Conservation (phyloP, 148 eudicot species). For the Fagopyrum esculentum region DNA sequence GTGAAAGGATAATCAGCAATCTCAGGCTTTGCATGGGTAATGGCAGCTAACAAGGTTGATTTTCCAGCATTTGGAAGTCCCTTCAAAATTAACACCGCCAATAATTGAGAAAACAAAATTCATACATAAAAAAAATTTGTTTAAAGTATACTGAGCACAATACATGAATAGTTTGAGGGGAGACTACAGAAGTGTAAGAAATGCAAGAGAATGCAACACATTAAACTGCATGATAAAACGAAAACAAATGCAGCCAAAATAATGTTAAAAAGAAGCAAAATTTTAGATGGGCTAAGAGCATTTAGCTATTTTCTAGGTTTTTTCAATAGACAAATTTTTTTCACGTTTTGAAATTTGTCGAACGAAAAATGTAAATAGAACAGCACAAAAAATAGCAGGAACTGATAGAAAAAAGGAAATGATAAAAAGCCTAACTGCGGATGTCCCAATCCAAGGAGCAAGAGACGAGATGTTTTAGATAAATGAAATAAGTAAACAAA, state of each 20-base stretch:
- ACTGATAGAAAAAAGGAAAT: neutral
- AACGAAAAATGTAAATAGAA: neutral
- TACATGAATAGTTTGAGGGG: neutral
- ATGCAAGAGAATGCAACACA: neutral
- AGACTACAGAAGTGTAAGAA: neutral
- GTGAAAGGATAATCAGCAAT: conserved; percentile 99
- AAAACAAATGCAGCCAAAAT: neutral
- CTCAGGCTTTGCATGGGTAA: conserved; percentile 88
- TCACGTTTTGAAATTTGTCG: neutral
- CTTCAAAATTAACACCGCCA: conserved; percentile 23
- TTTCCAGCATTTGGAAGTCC: conserved; percentile 99
- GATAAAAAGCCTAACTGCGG: neutral
- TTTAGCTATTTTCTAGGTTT: neutral
- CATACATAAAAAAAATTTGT: neutral
- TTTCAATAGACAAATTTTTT: neutral
- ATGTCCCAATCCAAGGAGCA: neutral
- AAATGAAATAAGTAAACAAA: neutral
- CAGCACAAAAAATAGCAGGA: neutral
- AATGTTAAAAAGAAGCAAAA: neutral
- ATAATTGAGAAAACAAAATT: neutral
- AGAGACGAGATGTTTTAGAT: neutral
- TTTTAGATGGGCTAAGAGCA: neutral
- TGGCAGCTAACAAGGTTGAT: conserved; percentile 82
- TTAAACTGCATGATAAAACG: neutral
- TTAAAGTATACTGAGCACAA: neutral